A percentile compares a stretch with the other conserved stretches of the same genome.
phyloP scores from a whole-genome alignment of 1,139 yeast species.

The Geotrichum klebahnii region DNA sequence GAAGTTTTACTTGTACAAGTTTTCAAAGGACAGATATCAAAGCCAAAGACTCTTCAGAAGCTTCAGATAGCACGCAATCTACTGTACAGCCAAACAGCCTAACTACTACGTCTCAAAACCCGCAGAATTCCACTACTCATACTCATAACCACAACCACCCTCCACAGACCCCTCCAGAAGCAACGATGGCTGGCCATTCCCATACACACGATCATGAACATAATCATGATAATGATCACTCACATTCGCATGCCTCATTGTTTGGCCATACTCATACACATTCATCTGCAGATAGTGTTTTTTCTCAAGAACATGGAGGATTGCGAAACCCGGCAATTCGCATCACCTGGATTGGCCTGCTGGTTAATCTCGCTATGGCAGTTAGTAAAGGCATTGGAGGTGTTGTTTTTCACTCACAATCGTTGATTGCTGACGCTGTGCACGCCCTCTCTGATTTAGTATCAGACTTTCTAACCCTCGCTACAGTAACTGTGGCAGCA shows the following conservation, averaged over 20 bases:
- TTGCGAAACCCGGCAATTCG: slow-evolving; percentile 77
- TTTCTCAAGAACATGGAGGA: slow-evolving; percentile 33
- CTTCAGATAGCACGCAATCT: no score
- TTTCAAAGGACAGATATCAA: no score
- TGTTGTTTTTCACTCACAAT: slow-evolving; percentile 86
- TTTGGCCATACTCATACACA: slow-evolving; percentile 29
- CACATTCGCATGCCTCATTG: slow-evolving; percentile 22
- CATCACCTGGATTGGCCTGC: slow-evolving; percentile 86
- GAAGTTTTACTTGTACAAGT: no score
- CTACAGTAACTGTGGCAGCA: slow-evolving; percentile 76
- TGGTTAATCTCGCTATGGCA: slow-evolving; percentile 85
- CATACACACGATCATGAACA: no score
- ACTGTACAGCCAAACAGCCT: no score
- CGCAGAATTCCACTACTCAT: no score
- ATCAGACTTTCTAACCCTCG: slow-evolving; percentile 81
- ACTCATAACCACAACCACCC: no score
- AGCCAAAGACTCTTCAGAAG: no score
- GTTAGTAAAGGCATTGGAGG: slow-evolving; percentile 85
- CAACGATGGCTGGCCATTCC: no score
- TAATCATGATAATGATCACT: slow-evolving; percentile 27
- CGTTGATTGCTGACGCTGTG: slow-evolving; percentile 87
- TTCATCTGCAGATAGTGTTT: slow-evolving; percentile 30
- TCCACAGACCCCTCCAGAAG: no score
- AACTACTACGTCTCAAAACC: no score
- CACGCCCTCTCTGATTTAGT: slow-evolving; percentile 91